Evolutionary conservation across 2,329 filamentous ascomycete species (phyloP).

Genomic region (Ophiocordyceps camponoti-leonardi): DNA sequence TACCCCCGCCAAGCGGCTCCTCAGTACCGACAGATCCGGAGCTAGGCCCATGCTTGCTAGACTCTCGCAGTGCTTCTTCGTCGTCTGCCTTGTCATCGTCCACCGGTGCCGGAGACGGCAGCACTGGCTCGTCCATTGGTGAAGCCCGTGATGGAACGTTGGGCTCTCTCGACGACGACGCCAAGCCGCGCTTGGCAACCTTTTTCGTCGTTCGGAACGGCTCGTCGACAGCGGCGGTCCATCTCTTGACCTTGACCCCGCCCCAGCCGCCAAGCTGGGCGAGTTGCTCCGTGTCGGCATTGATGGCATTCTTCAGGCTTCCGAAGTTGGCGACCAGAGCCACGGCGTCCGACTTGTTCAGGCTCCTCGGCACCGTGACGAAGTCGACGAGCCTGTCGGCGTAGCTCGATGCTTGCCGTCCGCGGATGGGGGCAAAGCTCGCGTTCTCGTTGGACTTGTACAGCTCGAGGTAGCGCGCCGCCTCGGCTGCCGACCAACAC

Average conservation of each 20-base stretch:
- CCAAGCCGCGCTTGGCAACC: slow-evolving; percentile 31
- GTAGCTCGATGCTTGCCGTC: slow-evolving; percentile 69
- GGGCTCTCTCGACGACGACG: background rate
- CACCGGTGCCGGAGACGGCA: slow-evolving; percentile 21
- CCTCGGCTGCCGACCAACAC: slow-evolving; percentile 89
- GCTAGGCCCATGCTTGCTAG: slow-evolving; percentile 3
- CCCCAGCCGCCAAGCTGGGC: slow-evolving; percentile 82
- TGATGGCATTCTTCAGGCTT: slow-evolving; percentile 70
- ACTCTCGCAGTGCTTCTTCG: background rate
- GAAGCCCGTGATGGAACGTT: background rate
- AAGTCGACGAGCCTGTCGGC: slow-evolving; percentile 82
- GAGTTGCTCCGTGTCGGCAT: slow-evolving; percentile 74
- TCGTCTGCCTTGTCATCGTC: slow-evolving; percentile 19
- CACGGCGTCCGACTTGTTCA: slow-evolving; percentile 92
- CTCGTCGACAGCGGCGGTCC: slow-evolving; percentile 67
- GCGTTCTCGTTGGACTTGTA: slow-evolving; percentile 93
- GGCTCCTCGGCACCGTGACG: slow-evolving; percentile 70
- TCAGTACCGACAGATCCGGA: slow-evolving; percentile 3
- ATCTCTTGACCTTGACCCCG: slow-evolving; percentile 80
- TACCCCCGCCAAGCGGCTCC: slow-evolving; percentile 33
- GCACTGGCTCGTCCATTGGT: slow-evolving; percentile 19
- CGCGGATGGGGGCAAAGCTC: slow-evolving; percentile 61
- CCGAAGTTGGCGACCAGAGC: slow-evolving; percentile 85
- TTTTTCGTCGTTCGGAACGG: slow-evolving; percentile 59
- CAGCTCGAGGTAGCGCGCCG: slow-evolving; percentile 80